Percentiles rank a stretch among this genome's conserved stretches.
These are phyloP conservation scores for Hypoxylon rickii DNA, from an alignment of 495 filamentous ascomycete species.

Conservation along the genomic window DNA sequence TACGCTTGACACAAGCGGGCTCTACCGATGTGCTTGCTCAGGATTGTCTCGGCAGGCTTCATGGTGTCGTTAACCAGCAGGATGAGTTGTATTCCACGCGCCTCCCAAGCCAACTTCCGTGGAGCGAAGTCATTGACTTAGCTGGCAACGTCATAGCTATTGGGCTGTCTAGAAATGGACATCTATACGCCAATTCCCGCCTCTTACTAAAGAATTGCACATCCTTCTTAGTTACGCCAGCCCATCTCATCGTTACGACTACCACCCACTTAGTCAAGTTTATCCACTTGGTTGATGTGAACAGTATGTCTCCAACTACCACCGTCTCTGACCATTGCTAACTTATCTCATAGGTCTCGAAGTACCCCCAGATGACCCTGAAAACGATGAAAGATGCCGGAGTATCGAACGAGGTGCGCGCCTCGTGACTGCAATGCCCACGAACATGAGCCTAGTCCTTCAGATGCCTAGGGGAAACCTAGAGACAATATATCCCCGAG, in stretches of 20 bases:
- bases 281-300: constrained; percentile 71
- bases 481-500: constrained; percentile 92
- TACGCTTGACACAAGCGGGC: constrained; percentile 38
- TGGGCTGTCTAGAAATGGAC: constrained; percentile 71
- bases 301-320: constrained; percentile 56
- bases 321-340: constrained; percentile 7
- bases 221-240: constrained; percentile 80
- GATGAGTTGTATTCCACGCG: constrained; percentile 37
- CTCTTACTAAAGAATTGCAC: constrained; percentile 83
- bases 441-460: constrained; percentile 76
- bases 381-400: constrained; percentile 88
- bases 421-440: constrained; percentile 88
- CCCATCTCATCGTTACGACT: constrained; percentile 89
- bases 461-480: constrained; percentile 96
- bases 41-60: constrained; percentile 44
- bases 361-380: constrained; percentile 84
- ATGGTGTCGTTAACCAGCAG: constrained; percentile 38
- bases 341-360: constrained; percentile 63
- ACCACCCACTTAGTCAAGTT: constrained; percentile 92
- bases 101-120: constrained; percentile 56
- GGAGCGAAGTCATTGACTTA: constrained; percentile 52
- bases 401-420: constrained; percentile 88
- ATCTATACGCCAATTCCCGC: constrained; percentile 76
- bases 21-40: constrained; percentile 44
- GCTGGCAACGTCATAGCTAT: constrained; percentile 54